These are phyloP conservation scores for Serendipita sp. DNA, from an alignment of 1,284 basidiomycete genomes.

Conservation along the genomic window DNA sequence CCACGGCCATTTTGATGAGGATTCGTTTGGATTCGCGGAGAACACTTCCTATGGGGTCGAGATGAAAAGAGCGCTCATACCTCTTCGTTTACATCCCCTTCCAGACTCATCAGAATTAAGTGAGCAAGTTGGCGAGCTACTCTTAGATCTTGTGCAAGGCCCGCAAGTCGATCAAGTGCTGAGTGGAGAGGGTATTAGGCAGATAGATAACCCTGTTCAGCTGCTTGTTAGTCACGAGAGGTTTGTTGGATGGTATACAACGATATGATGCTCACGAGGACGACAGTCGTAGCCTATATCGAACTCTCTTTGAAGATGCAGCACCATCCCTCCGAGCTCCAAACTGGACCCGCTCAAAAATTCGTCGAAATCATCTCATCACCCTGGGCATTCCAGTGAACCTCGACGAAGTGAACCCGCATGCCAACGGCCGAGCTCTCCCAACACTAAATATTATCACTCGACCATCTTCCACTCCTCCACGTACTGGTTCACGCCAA, in stretches of 20 bases:
- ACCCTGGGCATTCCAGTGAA: constrained; percentile 85
- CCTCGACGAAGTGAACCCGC: constrained; percentile 77
- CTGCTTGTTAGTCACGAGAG: constrained; percentile 60
- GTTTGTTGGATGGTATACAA: constrained; percentile 29
- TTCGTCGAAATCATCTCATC: constrained; percentile 77
- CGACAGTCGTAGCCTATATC: constrained; percentile 60
- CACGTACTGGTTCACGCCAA: constrained; percentile 37
- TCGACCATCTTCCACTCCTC: constrained; percentile 65
- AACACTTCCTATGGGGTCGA: constrained; percentile 21
- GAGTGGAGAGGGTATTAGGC: constrained; percentile 59
- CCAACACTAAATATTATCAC: constrained; percentile 72
- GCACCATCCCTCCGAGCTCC: constrained; percentile 60
- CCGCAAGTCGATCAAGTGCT: constrained; percentile 36
- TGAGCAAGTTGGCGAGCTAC: constrained; percentile 46
- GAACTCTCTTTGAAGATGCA: constrained; percentile 43
- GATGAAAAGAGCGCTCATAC: constrained; percentile 33
- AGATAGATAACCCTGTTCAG: constrained; percentile 66
- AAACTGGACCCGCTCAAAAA: constrained; percentile 82
- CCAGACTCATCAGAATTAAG: constrained; percentile 43
- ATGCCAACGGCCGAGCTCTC: constrained; percentile 50
- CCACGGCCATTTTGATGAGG: constrained; percentile 26
- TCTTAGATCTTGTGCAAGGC: constrained; percentile 48
- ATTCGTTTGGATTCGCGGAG: constrained; percentile 18
- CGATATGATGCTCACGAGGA: not conserved
- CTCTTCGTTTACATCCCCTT: constrained; percentile 50